Base-by-base conservation (phyloP, 1,284 basidiomycete species). In the Puccinia brachypodii region DNA sequence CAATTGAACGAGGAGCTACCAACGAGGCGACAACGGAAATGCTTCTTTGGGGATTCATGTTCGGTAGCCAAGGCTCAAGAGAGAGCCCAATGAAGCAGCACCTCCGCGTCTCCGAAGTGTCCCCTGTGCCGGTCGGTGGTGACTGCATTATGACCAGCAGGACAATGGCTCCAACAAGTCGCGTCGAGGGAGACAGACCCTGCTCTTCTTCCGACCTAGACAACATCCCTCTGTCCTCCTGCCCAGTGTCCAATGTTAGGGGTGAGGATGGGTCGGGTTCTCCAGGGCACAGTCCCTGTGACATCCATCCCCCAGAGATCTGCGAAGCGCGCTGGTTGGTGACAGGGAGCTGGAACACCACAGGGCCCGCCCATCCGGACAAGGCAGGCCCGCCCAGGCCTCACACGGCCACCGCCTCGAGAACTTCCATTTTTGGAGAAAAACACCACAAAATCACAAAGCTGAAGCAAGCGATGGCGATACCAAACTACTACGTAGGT, bases 401-500 rank as follows among this genome's bases (percentile, higher is more conserved):
- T n/a, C n/a, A n/a, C n/a, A n/a, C n/a, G n/a, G n/a, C n/a, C n/a
- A n/a, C n/a, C n/a, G n/a, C n/a, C n/a, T n/a, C n/a, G n/a, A n/a
- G n/a, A n/a, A n/a, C n/a, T n/a, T n/a, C n/a, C n/a, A n/a, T n/a
- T n/a, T n/a, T n/a, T n/a, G n/a, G n/a, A n/a, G n/a, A n/a, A n/a
- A n/a, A n/a, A n/a, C n/a, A n/a, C n/a, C n/a, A n/a, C 36, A 40
- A 33, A 64, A 40, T 2, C 11, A 19, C n/a, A n/a, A n/a, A n/a
- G n/a, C n/a, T n/a, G n/a, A 36, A 64, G 19, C 8, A n/a, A n/a
- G n/a, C n/a, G n/a, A 64, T 64, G 62, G 64, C 64, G 64, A 68
- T 68, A 68, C 64, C 64, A n/a, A 68, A 68, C n/a, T 68, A 68
- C 13, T 68, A 68, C 19, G 64, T 68, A 68, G 1, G 64, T 68